Evolutionary conservation across 73 alveolate species (phyloP), one percentile per base, ranked within the genome.

Genomic region (Paramecium biaurelia): DNA sequence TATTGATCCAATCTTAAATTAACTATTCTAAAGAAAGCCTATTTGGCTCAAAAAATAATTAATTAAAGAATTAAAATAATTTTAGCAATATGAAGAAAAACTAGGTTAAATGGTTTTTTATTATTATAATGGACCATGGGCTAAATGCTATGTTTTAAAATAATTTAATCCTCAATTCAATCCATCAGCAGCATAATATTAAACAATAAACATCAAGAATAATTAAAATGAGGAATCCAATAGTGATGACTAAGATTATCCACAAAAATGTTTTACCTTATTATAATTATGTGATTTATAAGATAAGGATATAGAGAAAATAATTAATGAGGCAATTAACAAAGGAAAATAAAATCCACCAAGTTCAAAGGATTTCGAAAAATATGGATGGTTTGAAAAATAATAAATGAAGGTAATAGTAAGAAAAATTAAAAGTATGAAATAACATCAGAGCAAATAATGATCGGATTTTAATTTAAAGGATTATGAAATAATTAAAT

Each of bases 101-200:
- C 12, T 63, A 23, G 84, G 84, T 0, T 14, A 63, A 7, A 26
- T 63, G 41, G 84, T 32, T 32, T 63, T 26, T n/a, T 63, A 63
- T 30, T 63, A 63, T n/a, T 63, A 63, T 63, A 63, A 63, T 63
- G 84, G 84, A 7, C 84, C 84, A 4, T 63, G 84, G 84, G 84
- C 84, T 1, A 63, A 63, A 63, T 63, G 43, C 12, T 63, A 63
- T 63, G 84, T 63, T 1, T 63, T 32, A 63, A 63, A 63, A 26
- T 32, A 63, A 63, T 63, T 23, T 4, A 63, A 63, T 63, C 84
- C 84, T 5, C 12, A 30, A 63, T 9, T 30, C 0, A 63, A 63
- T 26, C 23, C 84, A 10, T 7, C 24, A 0, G 84, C 45, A 11
- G 84, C 84, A 6, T 5, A 30, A 11, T 63, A 63, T 63, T 26